A percentile compares a stretch with the other conserved stretches of the same genome.
Conservation (phyloP, 257 asterid genomes). For the Nicotiana tabacum region DNA sequence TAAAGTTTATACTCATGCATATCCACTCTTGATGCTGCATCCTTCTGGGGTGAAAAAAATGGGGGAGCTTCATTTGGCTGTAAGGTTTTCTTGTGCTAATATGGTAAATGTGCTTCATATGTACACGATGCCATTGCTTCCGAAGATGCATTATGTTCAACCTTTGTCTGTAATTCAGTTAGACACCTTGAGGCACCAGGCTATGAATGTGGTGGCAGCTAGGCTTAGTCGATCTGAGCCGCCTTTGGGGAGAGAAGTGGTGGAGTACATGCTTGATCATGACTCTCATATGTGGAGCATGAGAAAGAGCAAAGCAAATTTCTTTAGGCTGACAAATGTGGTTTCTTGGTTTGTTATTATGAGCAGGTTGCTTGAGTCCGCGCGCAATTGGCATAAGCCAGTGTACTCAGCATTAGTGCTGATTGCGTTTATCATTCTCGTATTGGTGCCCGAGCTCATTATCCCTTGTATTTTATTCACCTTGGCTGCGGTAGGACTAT, state of each 20-base stretch:
- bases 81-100: slow-evolving; percentile 69
- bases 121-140: slow-evolving; percentile 68
- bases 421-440: slow-evolving; percentile 36
- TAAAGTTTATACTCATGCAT: slow-evolving; percentile 71
- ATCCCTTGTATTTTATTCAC: slow-evolving; percentile 53
- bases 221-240: slow-evolving; percentile 83
- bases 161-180: slow-evolving; percentile 71
- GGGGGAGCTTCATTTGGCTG: slow-evolving; percentile 93
- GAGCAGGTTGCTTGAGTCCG: slow-evolving; percentile 43
- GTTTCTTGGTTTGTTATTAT: slow-evolving; percentile 50
- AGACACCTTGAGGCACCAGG: slow-evolving; percentile 68
- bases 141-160: slow-evolving; percentile 87
- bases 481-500: slow-evolving; percentile 54
- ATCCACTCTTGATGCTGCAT: slow-evolving; percentile 75
- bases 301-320: slow-evolving; percentile 92
- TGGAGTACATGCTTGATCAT: slow-evolving; percentile 91
- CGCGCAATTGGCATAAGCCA: slow-evolving; percentile 65
- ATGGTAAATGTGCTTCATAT: slow-evolving; percentile 64
- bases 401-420: slow-evolving; percentile 46
- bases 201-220: slow-evolving; percentile 71
- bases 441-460: slow-evolving; percentile 63
- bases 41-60: slow-evolving; percentile 82
- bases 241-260: slow-evolving; percentile 74
- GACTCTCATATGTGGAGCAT: slow-evolving; percentile 95
- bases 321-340: slow-evolving; percentile 67